phyloP scores from a whole-genome alignment of 768 basidiomycete species.

The Mycena vulgaris region DNA sequence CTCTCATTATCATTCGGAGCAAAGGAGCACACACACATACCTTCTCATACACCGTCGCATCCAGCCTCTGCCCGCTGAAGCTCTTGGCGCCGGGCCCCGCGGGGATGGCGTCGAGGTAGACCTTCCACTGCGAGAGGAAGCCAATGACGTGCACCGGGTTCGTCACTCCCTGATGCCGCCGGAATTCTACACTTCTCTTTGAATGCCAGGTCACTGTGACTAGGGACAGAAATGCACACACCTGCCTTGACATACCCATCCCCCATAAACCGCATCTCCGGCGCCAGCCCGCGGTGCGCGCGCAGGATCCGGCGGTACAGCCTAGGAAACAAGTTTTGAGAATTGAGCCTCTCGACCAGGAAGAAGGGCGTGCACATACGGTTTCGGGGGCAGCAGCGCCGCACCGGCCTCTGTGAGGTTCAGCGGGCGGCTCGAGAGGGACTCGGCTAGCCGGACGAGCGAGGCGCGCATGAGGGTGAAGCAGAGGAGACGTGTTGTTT shows the following conservation, averaged over 20 bases:
- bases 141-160: conserved; percentile 95
- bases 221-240: too few species aligned
- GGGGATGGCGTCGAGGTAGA: conserved; percentile 85
- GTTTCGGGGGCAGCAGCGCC: conserved; percentile 85
- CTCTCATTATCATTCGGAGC: neutral
- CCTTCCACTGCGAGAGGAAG: conserved; percentile 96
- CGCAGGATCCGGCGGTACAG: conserved; percentile 86
- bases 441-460: conserved; percentile 66
- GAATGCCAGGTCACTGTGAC: too few species aligned
- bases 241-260: conserved; percentile 90
- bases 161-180: conserved; percentile 80
- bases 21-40: conserved; percentile 53
- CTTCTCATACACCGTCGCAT: conserved; percentile 83
- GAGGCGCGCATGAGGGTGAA: conserved; percentile 59
- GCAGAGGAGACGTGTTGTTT: too few species aligned
- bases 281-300: conserved; percentile 80
- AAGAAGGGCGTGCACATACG: conserved; percentile 63
- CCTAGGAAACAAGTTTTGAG: conserved; percentile 54
- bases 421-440: conserved; percentile 69
- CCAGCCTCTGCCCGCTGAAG: conserved; percentile 79
- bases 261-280: conserved; percentile 88
- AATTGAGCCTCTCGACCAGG: neutral
- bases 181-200: conserved; percentile 76
- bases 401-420: conserved; percentile 75
- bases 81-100: conserved; percentile 57